Percentiles rank a stretch among this genome's conserved stretches.
Conservation (phyloP, 768 basidiomycete species). For the Rhodosporidiobolus sp. region DNA sequence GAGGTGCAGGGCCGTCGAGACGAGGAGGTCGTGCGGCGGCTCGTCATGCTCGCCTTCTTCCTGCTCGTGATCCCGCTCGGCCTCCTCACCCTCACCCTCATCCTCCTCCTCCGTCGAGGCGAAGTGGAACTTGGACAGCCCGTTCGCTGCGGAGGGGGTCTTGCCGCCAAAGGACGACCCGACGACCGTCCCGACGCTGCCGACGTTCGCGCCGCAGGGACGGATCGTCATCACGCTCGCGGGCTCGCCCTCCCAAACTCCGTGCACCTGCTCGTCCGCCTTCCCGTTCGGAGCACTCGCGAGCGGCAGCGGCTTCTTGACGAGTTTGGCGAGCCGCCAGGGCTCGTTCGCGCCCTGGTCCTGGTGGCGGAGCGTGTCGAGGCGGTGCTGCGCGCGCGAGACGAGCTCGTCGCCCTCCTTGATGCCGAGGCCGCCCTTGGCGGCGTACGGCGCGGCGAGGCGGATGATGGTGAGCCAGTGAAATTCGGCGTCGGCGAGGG, state of each 20-base stretch:
- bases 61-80: not conserved
- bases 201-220: not conserved
- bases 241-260: not conserved
- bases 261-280: not conserved
- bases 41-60: not conserved
- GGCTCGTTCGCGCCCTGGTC: conserved; percentile 2
- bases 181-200: not conserved
- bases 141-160: not conserved
- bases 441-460: not conserved
- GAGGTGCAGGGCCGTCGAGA: not conserved
- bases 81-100: conserved; percentile 1
- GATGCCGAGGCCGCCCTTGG: conserved; percentile 17
- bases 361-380: not conserved
- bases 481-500: not conserved
- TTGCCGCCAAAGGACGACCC: not conserved
- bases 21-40: not conserved
- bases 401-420: conserved; percentile 36
- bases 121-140: conserved; percentile 15
- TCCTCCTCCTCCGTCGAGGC: not conserved
- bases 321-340: conserved; percentile 26
- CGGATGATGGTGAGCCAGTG: conserved; percentile 17
- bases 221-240: conserved; percentile 3
- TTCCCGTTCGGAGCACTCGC: not conserved
- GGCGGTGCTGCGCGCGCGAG: conserved; percentile 10
- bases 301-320: not conserved